These are phyloP conservation scores for Fusarium incarnatum DNA, from an alignment of 2,329 filamentous ascomycete species.

Conservation along the genomic window DNA sequence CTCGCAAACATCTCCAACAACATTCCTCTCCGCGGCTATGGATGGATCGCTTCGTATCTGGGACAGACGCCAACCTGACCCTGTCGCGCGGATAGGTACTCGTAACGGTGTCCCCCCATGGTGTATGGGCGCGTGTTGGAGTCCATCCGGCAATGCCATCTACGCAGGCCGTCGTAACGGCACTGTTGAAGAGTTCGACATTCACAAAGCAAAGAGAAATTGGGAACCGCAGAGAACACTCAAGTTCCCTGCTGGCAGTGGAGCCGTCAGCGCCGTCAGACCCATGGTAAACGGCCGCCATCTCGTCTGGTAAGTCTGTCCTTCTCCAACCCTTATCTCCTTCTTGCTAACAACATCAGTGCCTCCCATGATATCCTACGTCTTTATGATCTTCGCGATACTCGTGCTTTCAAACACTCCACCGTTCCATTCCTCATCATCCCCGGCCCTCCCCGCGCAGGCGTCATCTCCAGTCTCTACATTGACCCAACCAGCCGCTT, in stretches of 20 bases:
- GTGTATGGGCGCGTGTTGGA: slow-evolving; percentile 99
- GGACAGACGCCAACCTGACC: slow-evolving; percentile 82
- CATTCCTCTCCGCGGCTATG: slow-evolving; percentile 88
- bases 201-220: slow-evolving; percentile 77
- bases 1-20: slow-evolving; percentile 75
- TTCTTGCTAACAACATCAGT: slow-evolving; percentile 57
- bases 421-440: slow-evolving; percentile 96
- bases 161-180: slow-evolving; percentile 92
- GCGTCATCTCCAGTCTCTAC: slow-evolving; percentile 87
- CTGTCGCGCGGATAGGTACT: slow-evolving; percentile 82
- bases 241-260: slow-evolving; percentile 89
- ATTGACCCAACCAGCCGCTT: slow-evolving; percentile 89
- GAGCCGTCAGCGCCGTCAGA: slow-evolving; percentile 86
- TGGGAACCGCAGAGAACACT: slow-evolving; percentile 82
- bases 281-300: slow-evolving; percentile 95
- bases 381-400: slow-evolving; percentile 85
- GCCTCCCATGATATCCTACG: slow-evolving; percentile 94
- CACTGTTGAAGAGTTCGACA: slow-evolving; percentile 92
- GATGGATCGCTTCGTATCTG: slow-evolving; percentile 92
- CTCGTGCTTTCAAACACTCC: slow-evolving; percentile 74
- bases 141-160: slow-evolving; percentile 92
- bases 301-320: slow-evolving; percentile 74
- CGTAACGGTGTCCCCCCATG: slow-evolving; percentile 85
- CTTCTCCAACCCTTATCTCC: not conserved
- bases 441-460: slow-evolving; percentile 83